A percentile compares a stretch with the other conserved stretches of the same genome.
Evolutionary conservation across 2,329 filamentous ascomycete genomes (phyloP).

Genomic region (Helotiales sp.): DNA sequence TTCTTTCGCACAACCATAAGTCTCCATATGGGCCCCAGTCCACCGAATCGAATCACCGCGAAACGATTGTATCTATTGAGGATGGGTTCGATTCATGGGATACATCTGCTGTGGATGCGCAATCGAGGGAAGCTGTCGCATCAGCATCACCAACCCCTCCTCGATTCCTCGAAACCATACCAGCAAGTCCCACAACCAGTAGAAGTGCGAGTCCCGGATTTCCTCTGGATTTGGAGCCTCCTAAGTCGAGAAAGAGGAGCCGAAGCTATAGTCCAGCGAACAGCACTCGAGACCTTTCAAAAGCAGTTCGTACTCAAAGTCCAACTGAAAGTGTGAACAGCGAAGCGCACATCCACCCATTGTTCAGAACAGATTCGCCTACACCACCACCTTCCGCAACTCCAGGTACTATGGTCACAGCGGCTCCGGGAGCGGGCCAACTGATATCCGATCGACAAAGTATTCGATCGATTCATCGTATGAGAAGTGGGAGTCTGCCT

Average conservation of each 20-base stretch:
- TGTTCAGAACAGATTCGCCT: slow-evolving; percentile 76
- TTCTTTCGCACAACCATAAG: slow-evolving; percentile 53
- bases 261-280: slow-evolving; percentile 41
- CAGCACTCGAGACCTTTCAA: slow-evolving; percentile 29
- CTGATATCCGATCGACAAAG: slow-evolving; percentile 61
- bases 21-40: slow-evolving; percentile 51
- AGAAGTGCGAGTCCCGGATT: slow-evolving; percentile 67
- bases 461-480: slow-evolving; percentile 56
- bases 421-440: slow-evolving; percentile 70
- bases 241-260: slow-evolving; percentile 42
- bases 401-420: slow-evolving; percentile 72
- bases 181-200: slow-evolving; percentile 66
- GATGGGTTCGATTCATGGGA: slow-evolving; percentile 79
- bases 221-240: slow-evolving; percentile 61
- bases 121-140: slow-evolving; percentile 62
- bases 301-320: slow-evolving; percentile 25
- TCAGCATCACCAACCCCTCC: slow-evolving; percentile 45
- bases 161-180: slow-evolving; percentile 72
- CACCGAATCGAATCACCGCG: slow-evolving; percentile 49
- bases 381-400: slow-evolving; percentile 68
- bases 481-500: slow-evolving; percentile 61
- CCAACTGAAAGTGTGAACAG: slow-evolving; percentile 48
- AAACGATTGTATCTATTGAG: slow-evolving; percentile 43
- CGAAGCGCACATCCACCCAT: slow-evolving; percentile 76
- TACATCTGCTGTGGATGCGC: slow-evolving; percentile 68